Percentiles rank a stretch among this genome's conserved stretches.
Evolutionary conservation across 495 filamentous ascomycete species (phyloP).

Genomic region (Cercophora samala): DNA sequence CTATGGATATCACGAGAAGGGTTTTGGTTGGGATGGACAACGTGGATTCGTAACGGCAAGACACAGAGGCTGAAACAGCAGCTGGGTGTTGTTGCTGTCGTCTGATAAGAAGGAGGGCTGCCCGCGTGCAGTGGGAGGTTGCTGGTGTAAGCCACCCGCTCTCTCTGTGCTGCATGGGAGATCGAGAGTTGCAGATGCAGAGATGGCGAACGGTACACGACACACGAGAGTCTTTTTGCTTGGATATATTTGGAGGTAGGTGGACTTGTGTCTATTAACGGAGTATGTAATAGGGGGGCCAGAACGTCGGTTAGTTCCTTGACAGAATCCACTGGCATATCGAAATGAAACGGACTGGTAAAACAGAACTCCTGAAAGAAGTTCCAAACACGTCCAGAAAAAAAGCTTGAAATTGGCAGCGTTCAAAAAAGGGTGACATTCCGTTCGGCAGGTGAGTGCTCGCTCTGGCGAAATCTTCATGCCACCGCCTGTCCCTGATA

Average conservation of each 20-base stretch:
- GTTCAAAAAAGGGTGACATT: conserved; percentile 9
- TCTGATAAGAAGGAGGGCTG: not conserved
- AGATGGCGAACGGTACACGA: not conserved
- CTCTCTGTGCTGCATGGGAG: not conserved
- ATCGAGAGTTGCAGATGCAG: not conserved
- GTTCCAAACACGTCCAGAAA: not conserved
- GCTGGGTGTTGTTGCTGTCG: not conserved
- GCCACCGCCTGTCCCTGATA: conserved; percentile 2
- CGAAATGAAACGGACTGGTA: not conserved
- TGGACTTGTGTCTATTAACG: no score
- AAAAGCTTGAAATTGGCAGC: conserved; percentile 1
- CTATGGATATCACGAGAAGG: conserved; percentile 1
- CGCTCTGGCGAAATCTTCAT: not conserved
- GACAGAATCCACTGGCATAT: not conserved
- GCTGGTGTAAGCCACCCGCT: not conserved
- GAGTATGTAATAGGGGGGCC: not conserved
- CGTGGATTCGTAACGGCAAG: conserved; percentile 4
- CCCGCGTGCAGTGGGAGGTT: not conserved
- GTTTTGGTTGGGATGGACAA: not conserved
- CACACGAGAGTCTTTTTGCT: not conserved
- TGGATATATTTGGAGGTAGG: not conserved
- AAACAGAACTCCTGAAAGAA: not conserved
- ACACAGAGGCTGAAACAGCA: conserved; percentile 9
- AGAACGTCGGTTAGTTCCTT: not conserved
- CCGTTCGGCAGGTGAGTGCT: not conserved